Percentiles rank a stretch among this genome's conserved stretches.
These are phyloP conservation scores for Aspergillus sojae DNA, from an alignment of 2,329 filamentous ascomycete species.

Conservation along the genomic window DNA sequence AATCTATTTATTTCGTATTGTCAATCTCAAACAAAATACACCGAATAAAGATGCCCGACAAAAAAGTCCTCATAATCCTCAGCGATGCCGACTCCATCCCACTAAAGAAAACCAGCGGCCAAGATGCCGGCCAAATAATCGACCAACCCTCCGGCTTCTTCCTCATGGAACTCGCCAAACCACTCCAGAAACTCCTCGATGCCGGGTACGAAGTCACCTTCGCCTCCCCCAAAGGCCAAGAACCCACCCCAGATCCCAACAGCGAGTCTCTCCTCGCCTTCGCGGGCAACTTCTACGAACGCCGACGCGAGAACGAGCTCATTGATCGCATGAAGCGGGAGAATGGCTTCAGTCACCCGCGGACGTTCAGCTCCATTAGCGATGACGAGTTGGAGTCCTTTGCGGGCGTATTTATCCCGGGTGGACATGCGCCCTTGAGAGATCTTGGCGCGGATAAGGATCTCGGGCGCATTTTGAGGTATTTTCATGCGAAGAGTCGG, in stretches of 20 bases:
- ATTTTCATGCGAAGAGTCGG: conserved; percentile 46
- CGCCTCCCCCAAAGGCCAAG: conserved; percentile 47
- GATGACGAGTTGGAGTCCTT: conserved; percentile 45
- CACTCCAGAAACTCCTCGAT: conserved; percentile 40
- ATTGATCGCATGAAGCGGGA: conserved; percentile 50
- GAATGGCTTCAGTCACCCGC: conserved; percentile 45
- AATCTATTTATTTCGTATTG: too few relatives aligned
- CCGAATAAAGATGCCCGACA: conserved; percentile 24
- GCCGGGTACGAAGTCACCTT: conserved; percentile 49
- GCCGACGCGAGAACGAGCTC: conserved; percentile 42
- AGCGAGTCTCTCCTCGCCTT: conserved; percentile 47
- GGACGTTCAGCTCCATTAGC: conserved; percentile 42
- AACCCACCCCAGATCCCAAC: conserved; percentile 47
- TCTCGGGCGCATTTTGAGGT: conserved; percentile 45
- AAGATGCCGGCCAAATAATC: conserved; percentile 26
- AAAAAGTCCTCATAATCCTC: conserved; percentile 50
- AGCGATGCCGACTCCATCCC: conserved; percentile 47
- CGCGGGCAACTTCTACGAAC: conserved; percentile 51
- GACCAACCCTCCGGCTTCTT: conserved; percentile 40
- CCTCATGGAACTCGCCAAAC: conserved; percentile 45
- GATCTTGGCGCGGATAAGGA: conserved; percentile 48
- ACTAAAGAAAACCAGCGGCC: conserved; percentile 32
- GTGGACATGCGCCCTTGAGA: conserved; percentile 48
- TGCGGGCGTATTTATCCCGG: conserved; percentile 49
- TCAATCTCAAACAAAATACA: too few relatives aligned